Evolutionary conservation across 2,329 filamentous ascomycete genomes (phyloP).

Genomic region (Apiospora aurea): DNA sequence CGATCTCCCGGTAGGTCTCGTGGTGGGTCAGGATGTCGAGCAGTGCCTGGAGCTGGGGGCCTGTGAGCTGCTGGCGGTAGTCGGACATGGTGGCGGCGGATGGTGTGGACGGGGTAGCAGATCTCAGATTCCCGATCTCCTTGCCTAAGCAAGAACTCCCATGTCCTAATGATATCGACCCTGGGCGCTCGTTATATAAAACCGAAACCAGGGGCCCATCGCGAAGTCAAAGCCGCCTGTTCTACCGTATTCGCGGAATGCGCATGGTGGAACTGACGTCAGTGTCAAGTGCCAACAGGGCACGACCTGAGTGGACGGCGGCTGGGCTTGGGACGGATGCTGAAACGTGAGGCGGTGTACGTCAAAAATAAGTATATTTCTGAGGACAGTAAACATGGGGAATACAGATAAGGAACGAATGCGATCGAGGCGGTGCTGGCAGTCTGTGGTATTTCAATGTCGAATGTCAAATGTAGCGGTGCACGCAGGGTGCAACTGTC

Average conservation of each 20-base stretch:
- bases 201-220: background rate
- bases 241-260: background rate
- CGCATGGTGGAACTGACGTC: background rate
- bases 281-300: background rate
- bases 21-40: conserved; percentile 67
- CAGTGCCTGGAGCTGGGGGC: conserved; percentile 57
- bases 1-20: conserved; percentile 72
- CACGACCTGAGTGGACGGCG: background rate
- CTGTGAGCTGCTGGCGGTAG: conserved; percentile 33
- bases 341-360: background rate
- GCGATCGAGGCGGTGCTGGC: background rate
- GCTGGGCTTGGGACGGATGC: background rate
- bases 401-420: background rate
- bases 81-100: background rate
- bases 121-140: background rate
- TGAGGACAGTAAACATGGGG: background rate
- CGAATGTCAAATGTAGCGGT: background rate
- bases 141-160: background rate
- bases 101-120: background rate
- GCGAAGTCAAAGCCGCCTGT: background rate
- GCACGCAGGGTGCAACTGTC: too few relatives aligned
- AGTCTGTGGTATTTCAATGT: background rate
- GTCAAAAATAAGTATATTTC: background rate
- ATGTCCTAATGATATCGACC: too few relatives aligned
- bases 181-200: background rate